phyloP scores from a whole-genome alignment of 2,329 filamentous ascomycete species.

The Ascosphaera apis region DNA sequence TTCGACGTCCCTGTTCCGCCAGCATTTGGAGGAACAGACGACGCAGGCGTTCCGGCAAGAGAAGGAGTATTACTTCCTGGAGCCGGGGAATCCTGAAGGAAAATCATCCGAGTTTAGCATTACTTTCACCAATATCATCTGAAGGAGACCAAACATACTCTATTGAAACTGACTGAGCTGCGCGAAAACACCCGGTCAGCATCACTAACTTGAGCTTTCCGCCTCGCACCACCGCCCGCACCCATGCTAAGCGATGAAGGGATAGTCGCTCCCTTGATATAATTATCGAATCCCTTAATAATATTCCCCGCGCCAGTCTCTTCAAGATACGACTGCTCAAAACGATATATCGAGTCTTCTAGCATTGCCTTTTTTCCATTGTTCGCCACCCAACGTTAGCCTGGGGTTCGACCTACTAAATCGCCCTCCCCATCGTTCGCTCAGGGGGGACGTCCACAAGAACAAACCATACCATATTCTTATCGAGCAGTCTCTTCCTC shows the following conservation, averaged over 20 bases:
- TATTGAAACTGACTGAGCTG: constrained; percentile 26
- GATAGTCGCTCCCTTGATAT: constrained; percentile 69
- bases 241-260: constrained; percentile 14
- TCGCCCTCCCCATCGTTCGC: not conserved
- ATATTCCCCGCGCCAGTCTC: constrained; percentile 79
- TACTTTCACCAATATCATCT: no score
- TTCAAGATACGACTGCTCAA: constrained; percentile 75
- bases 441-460: not conserved
- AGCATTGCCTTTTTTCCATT: constrained; percentile 25
- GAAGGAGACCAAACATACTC: constrained; percentile 10
- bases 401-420: constrained; percentile 4
- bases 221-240: constrained; percentile 12
- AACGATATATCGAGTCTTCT: constrained; percentile 65
- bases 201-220: constrained; percentile 23
- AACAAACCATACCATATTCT: constrained; percentile 26
- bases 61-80: constrained; percentile 25
- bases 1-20: constrained; percentile 8
- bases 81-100: constrained; percentile 17
- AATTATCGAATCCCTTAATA: constrained; percentile 92
- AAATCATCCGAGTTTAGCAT: no score
- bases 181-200: constrained; percentile 24
- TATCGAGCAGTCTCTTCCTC: constrained; percentile 41
- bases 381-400: constrained; percentile 1
- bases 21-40: constrained; percentile 11
- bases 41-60: constrained; percentile 23